Conservation (phyloP, 2,329 filamentous ascomycete species). For the Aspergillus caelatus region DNA sequence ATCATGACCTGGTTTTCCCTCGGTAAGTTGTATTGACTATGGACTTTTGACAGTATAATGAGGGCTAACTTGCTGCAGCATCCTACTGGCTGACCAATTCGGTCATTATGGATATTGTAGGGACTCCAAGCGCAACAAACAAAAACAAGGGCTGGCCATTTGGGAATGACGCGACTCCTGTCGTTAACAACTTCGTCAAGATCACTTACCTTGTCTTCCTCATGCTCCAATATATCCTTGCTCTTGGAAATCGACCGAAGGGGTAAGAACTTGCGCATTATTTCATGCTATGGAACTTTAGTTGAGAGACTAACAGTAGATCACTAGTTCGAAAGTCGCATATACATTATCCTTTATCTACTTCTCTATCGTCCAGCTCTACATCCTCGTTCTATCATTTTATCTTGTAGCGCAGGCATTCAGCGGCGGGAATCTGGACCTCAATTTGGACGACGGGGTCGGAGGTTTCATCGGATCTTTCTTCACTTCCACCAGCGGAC, state of each 20-base stretch:
- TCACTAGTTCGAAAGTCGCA: constrained; percentile 2
- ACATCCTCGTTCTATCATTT: constrained; percentile 83
- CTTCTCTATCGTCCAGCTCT: constrained; percentile 86
- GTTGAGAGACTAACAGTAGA: background rate
- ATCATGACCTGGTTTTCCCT: constrained; percentile 87
- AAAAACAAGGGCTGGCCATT: constrained; percentile 79
- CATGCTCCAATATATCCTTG: constrained; percentile 92
- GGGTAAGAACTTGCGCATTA: constrained; percentile 54
- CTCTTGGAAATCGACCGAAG: constrained; percentile 94
- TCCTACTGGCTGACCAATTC: constrained; percentile 97
- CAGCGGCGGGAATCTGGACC: constrained; percentile 58
- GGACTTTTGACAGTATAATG: background rate
- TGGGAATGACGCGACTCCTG: constrained; percentile 80
- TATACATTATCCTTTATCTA: constrained; percentile 74
- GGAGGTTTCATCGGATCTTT: constrained; percentile 75
- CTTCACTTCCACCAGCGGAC: constrained; percentile 81
- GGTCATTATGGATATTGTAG: constrained; percentile 97
- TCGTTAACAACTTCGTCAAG: constrained; percentile 88
- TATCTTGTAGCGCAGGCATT: constrained; percentile 89
- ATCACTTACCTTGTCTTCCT: constrained; percentile 91
- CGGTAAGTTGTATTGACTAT: constrained; percentile 41
- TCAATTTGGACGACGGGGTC: constrained; percentile 65
- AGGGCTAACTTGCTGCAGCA: constrained; percentile 55
- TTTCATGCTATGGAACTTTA: too few species aligned
- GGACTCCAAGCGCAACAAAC: constrained; percentile 62